These are phyloP conservation scores for Populus alba DNA, from an alignment of 345 rosid genomes.

Conservation along the genomic window DNA sequence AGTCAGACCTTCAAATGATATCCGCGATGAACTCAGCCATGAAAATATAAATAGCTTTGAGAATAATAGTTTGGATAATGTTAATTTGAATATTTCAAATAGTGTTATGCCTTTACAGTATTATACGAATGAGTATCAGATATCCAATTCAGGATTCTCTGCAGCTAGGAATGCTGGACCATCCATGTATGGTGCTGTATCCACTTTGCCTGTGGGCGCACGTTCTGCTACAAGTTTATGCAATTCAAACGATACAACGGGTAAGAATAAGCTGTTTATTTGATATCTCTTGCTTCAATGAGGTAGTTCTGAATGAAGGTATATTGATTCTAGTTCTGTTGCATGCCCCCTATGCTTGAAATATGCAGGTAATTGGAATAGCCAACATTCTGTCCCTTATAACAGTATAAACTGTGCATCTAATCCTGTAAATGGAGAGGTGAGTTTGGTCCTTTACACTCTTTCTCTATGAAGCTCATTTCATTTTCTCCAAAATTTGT, in stretches of 20 bases:
- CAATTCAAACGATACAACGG: conserved; percentile 31
- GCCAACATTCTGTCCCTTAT: conserved; percentile 24
- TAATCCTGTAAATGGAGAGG: conserved; percentile 29
- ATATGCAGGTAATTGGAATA: conserved; percentile 31
- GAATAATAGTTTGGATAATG: conserved; percentile 40
- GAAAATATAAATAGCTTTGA: conserved; percentile 48
- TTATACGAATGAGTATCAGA: conserved; percentile 83
- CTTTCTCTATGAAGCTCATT: conserved; percentile 1
- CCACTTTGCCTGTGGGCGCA: conserved; percentile 21
- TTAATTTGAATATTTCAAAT: conserved; percentile 38
- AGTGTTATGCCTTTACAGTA: conserved; percentile 90
- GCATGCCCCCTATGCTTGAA: conserved; percentile 15
- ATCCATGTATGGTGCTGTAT: conserved; percentile 24
- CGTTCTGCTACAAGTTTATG: conserved; percentile 15
- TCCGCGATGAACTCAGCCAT: conserved; percentile 56
- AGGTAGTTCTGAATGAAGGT: conserved; percentile 9
- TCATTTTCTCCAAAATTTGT: background rate
- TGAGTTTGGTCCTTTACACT: conserved; percentile 24
- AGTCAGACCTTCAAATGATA: conserved; percentile 60
- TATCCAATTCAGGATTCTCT: conserved; percentile 45
- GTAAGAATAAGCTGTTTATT: conserved; percentile 21
- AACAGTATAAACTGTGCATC: conserved; percentile 11
- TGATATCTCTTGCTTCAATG: conserved; percentile 4
- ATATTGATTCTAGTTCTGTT: conserved; percentile 10
- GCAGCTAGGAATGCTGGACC: conserved; percentile 39